phyloP scores from a whole-genome alignment of 148 eudicot genomes.

The Beta vulgaris region DNA sequence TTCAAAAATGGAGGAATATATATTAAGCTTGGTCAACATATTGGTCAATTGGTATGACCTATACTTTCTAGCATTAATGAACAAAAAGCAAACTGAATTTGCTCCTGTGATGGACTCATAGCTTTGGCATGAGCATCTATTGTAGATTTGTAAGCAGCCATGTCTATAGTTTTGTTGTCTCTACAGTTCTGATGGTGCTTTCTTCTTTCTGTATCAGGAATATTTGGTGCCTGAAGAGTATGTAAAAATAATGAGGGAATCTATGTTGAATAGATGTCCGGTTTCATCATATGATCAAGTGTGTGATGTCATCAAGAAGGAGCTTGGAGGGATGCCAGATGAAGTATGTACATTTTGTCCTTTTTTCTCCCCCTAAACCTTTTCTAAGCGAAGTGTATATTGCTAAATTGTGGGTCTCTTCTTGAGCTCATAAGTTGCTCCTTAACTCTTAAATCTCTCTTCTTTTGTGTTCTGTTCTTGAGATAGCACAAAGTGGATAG shows the following conservation, averaged over 20 bases:
- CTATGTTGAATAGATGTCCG: constrained; percentile 90
- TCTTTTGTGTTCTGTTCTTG: not conserved
- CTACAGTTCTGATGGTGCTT: constrained; percentile 22
- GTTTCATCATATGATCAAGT: constrained; percentile 93
- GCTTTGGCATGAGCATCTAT: not conserved
- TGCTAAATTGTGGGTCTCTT: not conserved
- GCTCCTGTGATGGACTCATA: not conserved
- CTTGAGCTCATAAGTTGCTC: not conserved
- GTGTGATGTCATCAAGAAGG: constrained; percentile 69
- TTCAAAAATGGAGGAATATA: constrained; percentile 96
- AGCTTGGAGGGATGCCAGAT: constrained; percentile 90
- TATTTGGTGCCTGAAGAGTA: constrained; percentile 88
- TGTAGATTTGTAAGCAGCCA: not conserved
- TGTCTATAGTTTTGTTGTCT: not conserved
- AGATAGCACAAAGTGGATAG: not conserved
- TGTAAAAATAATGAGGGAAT: constrained; percentile 74
- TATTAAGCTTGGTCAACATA: constrained; percentile 96
- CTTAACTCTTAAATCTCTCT: not conserved
- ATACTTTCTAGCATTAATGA: constrained; percentile 1
- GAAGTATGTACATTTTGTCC: constrained; percentile 51
- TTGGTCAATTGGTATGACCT: constrained; percentile 80
- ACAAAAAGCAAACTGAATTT: constrained; percentile 8
- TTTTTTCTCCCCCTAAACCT: not conserved
- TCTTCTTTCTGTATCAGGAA: constrained; percentile 49
- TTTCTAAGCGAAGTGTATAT: not conserved